Evolutionary conservation across 257 asterid species (phyloP).

Genomic region (Parsonsia alboflavescens): DNA sequence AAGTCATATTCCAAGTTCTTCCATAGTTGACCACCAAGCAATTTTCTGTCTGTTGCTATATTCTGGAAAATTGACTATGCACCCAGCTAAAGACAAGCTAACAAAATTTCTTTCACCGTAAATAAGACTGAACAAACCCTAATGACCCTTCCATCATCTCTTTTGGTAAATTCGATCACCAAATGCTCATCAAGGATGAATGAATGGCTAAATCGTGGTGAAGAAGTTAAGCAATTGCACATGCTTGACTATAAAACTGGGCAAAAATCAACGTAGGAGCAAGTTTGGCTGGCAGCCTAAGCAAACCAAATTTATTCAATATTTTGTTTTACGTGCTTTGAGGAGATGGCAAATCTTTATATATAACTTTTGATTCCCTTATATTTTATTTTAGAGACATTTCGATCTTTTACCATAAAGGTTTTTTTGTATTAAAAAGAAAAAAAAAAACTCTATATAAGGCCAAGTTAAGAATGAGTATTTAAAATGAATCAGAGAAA

Average conservation of each 20-base stretch:
- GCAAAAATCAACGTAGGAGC: neutral
- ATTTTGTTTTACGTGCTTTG: too few relatives aligned
- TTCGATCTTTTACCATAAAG: too few relatives aligned
- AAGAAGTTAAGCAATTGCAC: neutral
- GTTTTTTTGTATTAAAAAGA: too few relatives aligned
- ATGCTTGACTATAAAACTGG: neutral
- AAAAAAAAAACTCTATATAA: too few relatives aligned
- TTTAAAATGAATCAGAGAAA: too few relatives aligned
- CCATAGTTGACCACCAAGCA: neutral
- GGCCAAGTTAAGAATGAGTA: too few relatives aligned
- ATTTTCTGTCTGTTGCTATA: neutral
- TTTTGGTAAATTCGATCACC: neutral
- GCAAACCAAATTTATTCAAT: neutral
- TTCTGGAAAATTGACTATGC: neutral
- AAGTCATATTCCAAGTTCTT: neutral
- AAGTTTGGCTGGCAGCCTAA: too few relatives aligned
- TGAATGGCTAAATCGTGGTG: neutral
- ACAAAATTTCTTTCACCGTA: neutral
- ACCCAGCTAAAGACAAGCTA: neutral
- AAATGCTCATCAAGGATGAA: neutral
- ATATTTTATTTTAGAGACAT: too few relatives aligned
- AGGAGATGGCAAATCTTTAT: too few relatives aligned
- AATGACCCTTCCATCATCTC: neutral
- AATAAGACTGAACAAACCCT: neutral
- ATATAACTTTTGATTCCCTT: too few relatives aligned